These are phyloP conservation scores for Selenicereus undatus DNA, from an alignment of 148 eudicot genomes.

Conservation along the genomic window DNA sequence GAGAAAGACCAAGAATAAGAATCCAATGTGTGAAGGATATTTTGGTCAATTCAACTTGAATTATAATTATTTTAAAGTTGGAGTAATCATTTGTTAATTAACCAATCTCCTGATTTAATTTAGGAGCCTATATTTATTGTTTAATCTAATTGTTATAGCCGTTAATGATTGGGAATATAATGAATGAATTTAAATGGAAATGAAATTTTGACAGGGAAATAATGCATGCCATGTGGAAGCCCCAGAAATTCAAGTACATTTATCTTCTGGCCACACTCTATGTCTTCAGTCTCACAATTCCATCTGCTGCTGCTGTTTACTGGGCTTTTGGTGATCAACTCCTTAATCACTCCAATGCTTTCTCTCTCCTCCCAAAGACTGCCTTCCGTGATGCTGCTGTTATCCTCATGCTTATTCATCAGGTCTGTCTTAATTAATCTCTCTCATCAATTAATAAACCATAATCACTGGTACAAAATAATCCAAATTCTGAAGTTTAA, in stretches of 20 bases:
- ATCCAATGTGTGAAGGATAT: slow-evolving; percentile 4
- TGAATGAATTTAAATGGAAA: too few species aligned
- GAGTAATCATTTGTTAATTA: not conserved
- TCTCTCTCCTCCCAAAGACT: slow-evolving; percentile 64
- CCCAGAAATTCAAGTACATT: slow-evolving; percentile 87
- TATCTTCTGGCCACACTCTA: slow-evolving; percentile 75
- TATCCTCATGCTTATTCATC: slow-evolving; percentile 83
- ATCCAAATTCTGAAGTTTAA: too few species aligned
- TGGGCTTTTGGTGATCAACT: slow-evolving; percentile 90
- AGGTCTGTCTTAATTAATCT: slow-evolving; percentile 42
- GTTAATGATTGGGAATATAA: slow-evolving; percentile 10
- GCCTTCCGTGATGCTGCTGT: slow-evolving; percentile 83
- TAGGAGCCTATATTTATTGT: not conserved
- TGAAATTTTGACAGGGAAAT: slow-evolving; percentile 52
- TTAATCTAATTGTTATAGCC: not conserved
- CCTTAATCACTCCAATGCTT: slow-evolving; percentile 73
- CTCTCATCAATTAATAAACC: too few species aligned
- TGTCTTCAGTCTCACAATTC: slow-evolving; percentile 80
- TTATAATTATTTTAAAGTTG: not conserved
- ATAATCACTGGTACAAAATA: too few species aligned
- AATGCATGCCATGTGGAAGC: slow-evolving; percentile 80
- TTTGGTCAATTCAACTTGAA: slow-evolving; percentile 6
- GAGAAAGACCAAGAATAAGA: not conserved
- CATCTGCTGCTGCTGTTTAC: slow-evolving; percentile 72
- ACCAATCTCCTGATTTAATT: not conserved